phyloP scores from a whole-genome alignment of 768 basidiomycete genomes.

The Trametes meyenii region DNA sequence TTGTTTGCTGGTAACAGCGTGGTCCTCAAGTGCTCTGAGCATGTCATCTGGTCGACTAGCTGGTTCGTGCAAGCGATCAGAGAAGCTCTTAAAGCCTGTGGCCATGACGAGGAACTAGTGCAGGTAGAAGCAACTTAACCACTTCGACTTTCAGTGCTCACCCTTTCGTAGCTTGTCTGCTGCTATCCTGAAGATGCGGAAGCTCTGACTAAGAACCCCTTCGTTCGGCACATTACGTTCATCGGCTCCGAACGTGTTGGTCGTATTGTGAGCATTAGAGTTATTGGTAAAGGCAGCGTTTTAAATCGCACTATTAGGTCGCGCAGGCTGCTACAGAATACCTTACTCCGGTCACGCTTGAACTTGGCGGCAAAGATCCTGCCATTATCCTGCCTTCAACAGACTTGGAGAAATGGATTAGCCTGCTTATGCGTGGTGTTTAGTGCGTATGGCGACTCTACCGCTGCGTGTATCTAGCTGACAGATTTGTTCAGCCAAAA shows the following conservation, averaged over 20 bases:
- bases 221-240: conserved; percentile 93
- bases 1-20: conserved; percentile 90
- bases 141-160: neutral
- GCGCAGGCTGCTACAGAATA: conserved; percentile 83
- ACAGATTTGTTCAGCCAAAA: conserved; percentile 64
- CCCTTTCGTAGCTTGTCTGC: conserved; percentile 60
- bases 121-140: conserved; percentile 51
- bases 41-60: conserved; percentile 87
- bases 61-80: conserved; percentile 84
- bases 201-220: conserved; percentile 73
- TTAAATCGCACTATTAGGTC: conserved; percentile 49
- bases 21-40: conserved; percentile 90
- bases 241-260: conserved; percentile 84
- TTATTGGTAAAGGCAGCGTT: conserved; percentile 22
- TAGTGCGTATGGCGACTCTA: conserved; percentile 61
- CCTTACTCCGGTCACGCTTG: conserved; percentile 89
- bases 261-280: conserved; percentile 52
- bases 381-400: conserved; percentile 87
- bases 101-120: conserved; percentile 84
- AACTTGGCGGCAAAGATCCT: conserved; percentile 95
- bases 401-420: conserved; percentile 77
- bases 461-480: neutral
- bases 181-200: conserved; percentile 90
- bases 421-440: conserved; percentile 86
- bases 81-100: conserved; percentile 76